Base-by-base conservation (phyloP, 176 grass and related monocot genomes). In the Cenchrus fungigraminus region DNA sequence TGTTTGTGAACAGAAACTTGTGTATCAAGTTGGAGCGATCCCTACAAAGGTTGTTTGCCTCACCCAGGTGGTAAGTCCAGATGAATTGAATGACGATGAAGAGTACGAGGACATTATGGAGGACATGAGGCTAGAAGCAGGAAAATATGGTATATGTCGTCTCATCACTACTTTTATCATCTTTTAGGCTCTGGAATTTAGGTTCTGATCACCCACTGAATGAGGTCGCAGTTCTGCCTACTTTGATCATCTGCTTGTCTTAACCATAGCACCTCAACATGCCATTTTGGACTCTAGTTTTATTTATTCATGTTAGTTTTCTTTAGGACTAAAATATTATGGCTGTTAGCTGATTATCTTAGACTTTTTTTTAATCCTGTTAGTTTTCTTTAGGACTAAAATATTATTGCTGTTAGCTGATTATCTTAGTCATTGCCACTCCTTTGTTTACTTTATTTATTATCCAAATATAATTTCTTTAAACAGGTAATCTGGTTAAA, bases 21-120 rank as follows among this genome's bases (percentile, higher is more conserved):
- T 99, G 40, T 96, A 91, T 82, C 97, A 99, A 91, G 97, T 89
- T 25, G 97, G 97, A 82, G 81, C 92, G 0, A 84, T 95, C 17
- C 91, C 97, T 59, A 99, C 91, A 59, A 99, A 92, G 83, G 86
- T 99, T 51, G 82, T 99, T 61, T 99, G 97, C 86, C 76, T 99
- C 19, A 99, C 90, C 37, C 91, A 96, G 86, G 93, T 99, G 32
- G 91, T 94, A 65, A 86, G 31, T 34, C 78, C 86, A 50, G 97
- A 96, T 82, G 97, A 99, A 82, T 77, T 99, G 76, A 92, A 87
- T 77, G 97, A 96, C 79, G 97, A 96, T 80, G 97, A 96, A 60
- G 97, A 99, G 77, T 96, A 92, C 12, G 97, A 92, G 82, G 97
- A 96, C 74, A 99, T 99, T 86, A 84, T 99, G 88, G 97, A 99